phyloP scores from a whole-genome alignment of 352 stramenopile genomes.

The Pythium monospermum region DNA sequence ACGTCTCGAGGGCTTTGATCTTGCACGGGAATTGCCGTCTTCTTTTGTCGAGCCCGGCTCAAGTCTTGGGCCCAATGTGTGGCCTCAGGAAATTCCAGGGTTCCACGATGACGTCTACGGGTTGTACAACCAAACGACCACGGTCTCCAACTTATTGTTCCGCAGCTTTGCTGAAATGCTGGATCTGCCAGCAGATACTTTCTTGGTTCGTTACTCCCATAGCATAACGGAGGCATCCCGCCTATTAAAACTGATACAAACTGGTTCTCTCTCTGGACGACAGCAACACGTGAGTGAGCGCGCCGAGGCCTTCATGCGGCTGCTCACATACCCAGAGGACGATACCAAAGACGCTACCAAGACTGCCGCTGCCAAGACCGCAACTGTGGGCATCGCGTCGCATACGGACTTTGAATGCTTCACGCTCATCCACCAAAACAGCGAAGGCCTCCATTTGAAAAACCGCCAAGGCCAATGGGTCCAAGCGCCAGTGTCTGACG shows the following conservation, averaged over 20 bases:
- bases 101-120: constrained; percentile 68
- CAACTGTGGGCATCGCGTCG: constrained; percentile 69
- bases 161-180: constrained; percentile 81
- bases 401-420: constrained; percentile 87
- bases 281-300: constrained; percentile 69
- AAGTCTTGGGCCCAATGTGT: constrained; percentile 75
- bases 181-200: constrained; percentile 45
- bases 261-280: not conserved
- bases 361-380: constrained; percentile 42
- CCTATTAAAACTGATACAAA: not conserved
- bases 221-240: not conserved
- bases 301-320: constrained; percentile 70
- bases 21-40: constrained; percentile 50
- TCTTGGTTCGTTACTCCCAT: constrained; percentile 30
- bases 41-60: constrained; percentile 53
- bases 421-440: constrained; percentile 84
- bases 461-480: constrained; percentile 60
- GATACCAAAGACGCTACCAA: no score
- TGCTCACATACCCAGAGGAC: constrained; percentile 68
- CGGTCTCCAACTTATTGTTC: constrained; percentile 61
- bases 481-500: constrained; percentile 59
- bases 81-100: constrained; percentile 48
- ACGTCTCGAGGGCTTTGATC: constrained; percentile 70
- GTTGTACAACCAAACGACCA: constrained; percentile 70
- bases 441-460: constrained; percentile 56